Conservation (phyloP, 2,329 filamentous ascomycete genomes). For the Laburnicola sp. region DNA sequence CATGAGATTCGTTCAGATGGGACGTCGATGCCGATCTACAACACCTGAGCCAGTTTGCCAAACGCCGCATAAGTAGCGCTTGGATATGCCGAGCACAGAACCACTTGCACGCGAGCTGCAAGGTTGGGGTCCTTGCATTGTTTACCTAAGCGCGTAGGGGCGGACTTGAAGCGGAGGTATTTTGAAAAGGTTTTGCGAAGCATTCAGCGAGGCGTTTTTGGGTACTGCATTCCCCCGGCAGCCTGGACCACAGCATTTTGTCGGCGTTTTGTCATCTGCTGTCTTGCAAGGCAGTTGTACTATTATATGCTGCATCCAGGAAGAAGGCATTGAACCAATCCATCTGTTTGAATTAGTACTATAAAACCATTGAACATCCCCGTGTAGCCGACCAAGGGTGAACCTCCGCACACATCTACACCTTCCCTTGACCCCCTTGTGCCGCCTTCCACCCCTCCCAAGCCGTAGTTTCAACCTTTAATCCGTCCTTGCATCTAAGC, state of each 20-base stretch:
- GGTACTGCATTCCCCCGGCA: conserved; percentile 27
- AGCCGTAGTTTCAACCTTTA: conserved; percentile 64
- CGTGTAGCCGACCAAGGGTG: too few relatives aligned
- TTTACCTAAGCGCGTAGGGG: too few relatives aligned
- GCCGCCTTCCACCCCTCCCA: conserved; percentile 56
- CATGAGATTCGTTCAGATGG: too few relatives aligned
- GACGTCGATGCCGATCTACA: too few relatives aligned
- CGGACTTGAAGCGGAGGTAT: too few relatives aligned
- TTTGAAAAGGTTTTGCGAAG: conserved; percentile 16
- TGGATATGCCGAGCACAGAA: not conserved
- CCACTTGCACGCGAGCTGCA: not conserved
- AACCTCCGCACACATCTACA: not conserved
- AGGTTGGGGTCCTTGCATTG: not conserved
- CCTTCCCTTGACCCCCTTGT: conserved; percentile 22
- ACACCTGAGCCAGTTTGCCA: too few relatives aligned
- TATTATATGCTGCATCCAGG: conserved; percentile 5
- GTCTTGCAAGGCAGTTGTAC: conserved; percentile 22
- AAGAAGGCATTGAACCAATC: not conserved
- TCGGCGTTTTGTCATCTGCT: conserved; percentile 19
- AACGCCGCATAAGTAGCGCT: not conserved
- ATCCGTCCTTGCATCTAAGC: conserved; percentile 55
- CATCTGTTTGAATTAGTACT: too few relatives aligned
- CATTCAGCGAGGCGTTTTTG: conserved; percentile 48
- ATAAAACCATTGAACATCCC: too few relatives aligned
- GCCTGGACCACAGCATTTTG: conserved; percentile 25